These are phyloP conservation scores for Chrysochromulina parva DNA, from an alignment of 78 protist genomes.

Conservation along the genomic window DNA sequence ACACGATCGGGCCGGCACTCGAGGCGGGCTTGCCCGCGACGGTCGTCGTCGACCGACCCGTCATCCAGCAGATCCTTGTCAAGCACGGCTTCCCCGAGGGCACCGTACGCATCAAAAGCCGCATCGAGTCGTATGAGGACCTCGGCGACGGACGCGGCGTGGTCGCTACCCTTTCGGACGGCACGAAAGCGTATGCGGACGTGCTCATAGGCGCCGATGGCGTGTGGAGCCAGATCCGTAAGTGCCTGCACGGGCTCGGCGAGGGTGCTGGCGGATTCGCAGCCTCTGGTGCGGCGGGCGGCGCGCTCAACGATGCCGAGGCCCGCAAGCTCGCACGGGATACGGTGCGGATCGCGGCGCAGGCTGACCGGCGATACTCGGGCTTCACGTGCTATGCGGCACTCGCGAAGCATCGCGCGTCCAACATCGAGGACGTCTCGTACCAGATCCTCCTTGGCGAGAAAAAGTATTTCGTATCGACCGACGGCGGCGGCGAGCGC, in stretches of 20 bases:
- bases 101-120: neutral
- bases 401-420: slow-evolving; percentile 10
- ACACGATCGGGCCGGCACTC: slow-evolving; percentile 19
- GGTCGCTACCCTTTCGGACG: neutral
- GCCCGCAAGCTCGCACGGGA: slow-evolving; percentile 7
- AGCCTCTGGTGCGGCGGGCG: slow-evolving; percentile 27
- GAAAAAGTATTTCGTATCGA: slow-evolving; percentile 18
- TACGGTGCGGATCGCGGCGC: slow-evolving; percentile 3
- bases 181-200: slow-evolving; percentile 12
- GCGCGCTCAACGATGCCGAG: slow-evolving; percentile 6
- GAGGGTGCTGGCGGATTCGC: slow-evolving; percentile 29
- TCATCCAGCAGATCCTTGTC: slow-evolving; percentile 18
- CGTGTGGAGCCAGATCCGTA: neutral
- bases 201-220: slow-evolving; percentile 25
- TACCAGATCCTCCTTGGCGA: slow-evolving; percentile 17
- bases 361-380: slow-evolving; percentile 4
- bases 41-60: slow-evolving; percentile 26
- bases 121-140: neutral
- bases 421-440: slow-evolving; percentile 25
- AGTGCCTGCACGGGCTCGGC: neutral
- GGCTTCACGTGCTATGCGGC: slow-evolving; percentile 34
- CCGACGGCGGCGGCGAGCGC: slow-evolving; percentile 32
- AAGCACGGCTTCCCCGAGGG: slow-evolving; percentile 30
- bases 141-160: slow-evolving; percentile 15
- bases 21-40: slow-evolving; percentile 26